Conservation (phyloP, 2,329 filamentous ascomycete genomes). For the Paraphoma chrysanthemicola region DNA sequence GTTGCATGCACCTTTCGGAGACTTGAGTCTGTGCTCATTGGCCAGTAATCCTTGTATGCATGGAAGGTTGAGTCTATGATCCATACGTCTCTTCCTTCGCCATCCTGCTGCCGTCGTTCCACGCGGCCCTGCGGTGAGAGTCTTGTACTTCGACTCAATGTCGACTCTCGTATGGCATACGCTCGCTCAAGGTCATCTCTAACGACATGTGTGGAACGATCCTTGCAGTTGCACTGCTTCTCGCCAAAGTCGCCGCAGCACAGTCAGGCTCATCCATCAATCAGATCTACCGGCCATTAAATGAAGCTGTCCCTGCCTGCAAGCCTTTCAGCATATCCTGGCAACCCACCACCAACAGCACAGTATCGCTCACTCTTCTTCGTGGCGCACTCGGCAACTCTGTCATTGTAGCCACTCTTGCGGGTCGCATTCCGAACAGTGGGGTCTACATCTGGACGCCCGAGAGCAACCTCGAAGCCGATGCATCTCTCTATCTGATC, state of each 20-base stretch:
- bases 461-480: conserved; percentile 53
- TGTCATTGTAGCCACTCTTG: conserved; percentile 52
- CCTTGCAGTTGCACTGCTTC: not conserved
- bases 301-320: conserved; percentile 57
- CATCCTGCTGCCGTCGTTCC: too few species aligned
- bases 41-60: too few species aligned
- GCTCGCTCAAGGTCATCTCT: too few species aligned
- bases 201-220: too few species aligned
- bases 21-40: too few species aligned
- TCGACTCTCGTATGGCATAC: too few species aligned
- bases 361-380: conserved; percentile 65
- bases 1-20: too few species aligned
- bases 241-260: not conserved
- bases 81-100: too few species aligned
- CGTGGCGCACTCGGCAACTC: conserved; percentile 65
- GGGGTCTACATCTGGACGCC: conserved; percentile 65
- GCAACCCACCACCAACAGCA: conserved; percentile 56
- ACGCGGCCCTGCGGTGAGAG: too few species aligned
- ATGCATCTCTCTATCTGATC: conserved; percentile 64
- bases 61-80: too few species aligned
- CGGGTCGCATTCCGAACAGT: conserved; percentile 61
- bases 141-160: too few species aligned
- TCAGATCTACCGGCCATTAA: not conserved
- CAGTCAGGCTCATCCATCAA: not conserved
- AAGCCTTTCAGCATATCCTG: conserved; percentile 65